A percentile compares a stretch with the other conserved stretches of the same genome.
Evolutionary conservation across 495 filamentous ascomycete genomes (phyloP).

Genomic region (Penicillium arizonense): DNA sequence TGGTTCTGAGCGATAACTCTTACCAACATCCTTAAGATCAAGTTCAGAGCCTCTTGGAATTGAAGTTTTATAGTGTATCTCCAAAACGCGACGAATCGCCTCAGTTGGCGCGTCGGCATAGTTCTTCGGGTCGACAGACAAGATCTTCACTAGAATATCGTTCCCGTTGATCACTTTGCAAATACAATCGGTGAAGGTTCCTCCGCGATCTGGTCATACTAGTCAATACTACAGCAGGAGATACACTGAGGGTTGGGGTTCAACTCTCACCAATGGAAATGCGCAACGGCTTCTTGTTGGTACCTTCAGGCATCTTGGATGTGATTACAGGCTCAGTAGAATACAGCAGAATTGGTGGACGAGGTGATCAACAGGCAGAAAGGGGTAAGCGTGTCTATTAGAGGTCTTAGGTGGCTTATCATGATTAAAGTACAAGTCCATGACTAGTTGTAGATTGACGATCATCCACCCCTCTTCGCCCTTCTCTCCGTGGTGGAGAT

Average conservation of each 20-base stretch:
- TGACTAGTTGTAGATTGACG: neutral
- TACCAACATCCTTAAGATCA: constrained; percentile 8
- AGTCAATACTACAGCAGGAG: neutral
- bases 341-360: too few species aligned
- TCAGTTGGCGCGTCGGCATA: constrained; percentile 16
- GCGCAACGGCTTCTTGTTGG: constrained; percentile 6
- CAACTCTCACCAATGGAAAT: constrained; percentile 7
- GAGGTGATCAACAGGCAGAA: neutral
- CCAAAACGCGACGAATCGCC: constrained; percentile 10
- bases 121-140: constrained; percentile 14
- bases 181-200: constrained; percentile 23
- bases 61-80: neutral
- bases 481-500: constrained; percentile 4
- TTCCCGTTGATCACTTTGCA: constrained; percentile 1
- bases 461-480: neutral
- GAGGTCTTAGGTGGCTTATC: constrained; percentile 2
- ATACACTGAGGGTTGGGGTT: neutral
- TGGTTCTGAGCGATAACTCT: neutral
- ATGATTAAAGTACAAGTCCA: neutral
- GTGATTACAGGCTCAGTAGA: neutral
- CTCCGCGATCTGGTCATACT: constrained; percentile 16
- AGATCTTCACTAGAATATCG: constrained; percentile 14
- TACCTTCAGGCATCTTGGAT: constrained; percentile 6
- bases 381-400: constrained; percentile 1
- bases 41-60: constrained; percentile 9